These are phyloP conservation scores for Penicillium freii DNA, from an alignment of 2,329 filamentous ascomycete genomes.

Conservation along the genomic window DNA sequence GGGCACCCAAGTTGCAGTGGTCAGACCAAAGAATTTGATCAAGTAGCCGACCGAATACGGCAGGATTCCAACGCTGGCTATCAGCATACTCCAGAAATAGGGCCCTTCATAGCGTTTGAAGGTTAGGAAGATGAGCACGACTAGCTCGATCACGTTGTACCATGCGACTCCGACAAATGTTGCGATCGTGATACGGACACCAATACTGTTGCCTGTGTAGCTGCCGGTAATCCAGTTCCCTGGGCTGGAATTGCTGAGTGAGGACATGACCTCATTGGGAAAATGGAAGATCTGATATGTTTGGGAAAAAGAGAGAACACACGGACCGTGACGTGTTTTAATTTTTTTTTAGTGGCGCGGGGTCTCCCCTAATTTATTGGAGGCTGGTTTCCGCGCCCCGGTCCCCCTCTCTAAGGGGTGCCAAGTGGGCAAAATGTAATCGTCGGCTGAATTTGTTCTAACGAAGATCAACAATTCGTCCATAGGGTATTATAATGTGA, in stretches of 20 bases:
- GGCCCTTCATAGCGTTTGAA: constrained; percentile 49
- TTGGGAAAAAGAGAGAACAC: neutral
- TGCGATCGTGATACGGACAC: constrained; percentile 30
- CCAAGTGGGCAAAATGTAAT: constrained; percentile 8
- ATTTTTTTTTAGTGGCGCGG: neutral
- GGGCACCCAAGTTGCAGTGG: constrained; percentile 24
- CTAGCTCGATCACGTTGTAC: constrained; percentile 44
- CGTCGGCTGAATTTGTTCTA: neutral
- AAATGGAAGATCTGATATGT: constrained; percentile 6
- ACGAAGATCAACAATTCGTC: neutral
- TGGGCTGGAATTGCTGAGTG: constrained; percentile 26
- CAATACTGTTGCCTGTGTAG: constrained; percentile 27
- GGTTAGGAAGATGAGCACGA: constrained; percentile 48
- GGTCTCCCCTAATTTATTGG: constrained; percentile 1
- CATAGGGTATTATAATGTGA: neutral
- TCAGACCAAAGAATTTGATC: constrained; percentile 29
- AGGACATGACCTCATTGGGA: constrained; percentile 22
- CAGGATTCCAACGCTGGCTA: constrained; percentile 46
- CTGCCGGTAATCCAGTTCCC: constrained; percentile 30
- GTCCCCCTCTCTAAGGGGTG: constrained; percentile 5
- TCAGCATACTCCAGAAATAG: constrained; percentile 52
- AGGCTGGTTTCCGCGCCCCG: neutral
- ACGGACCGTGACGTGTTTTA: constrained; percentile 4
- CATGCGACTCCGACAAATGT: constrained; percentile 29
- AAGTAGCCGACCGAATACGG: constrained; percentile 39